Base-by-base conservation (phyloP, 2,329 filamentous ascomycete species). In the Ilyonectria destructans region DNA sequence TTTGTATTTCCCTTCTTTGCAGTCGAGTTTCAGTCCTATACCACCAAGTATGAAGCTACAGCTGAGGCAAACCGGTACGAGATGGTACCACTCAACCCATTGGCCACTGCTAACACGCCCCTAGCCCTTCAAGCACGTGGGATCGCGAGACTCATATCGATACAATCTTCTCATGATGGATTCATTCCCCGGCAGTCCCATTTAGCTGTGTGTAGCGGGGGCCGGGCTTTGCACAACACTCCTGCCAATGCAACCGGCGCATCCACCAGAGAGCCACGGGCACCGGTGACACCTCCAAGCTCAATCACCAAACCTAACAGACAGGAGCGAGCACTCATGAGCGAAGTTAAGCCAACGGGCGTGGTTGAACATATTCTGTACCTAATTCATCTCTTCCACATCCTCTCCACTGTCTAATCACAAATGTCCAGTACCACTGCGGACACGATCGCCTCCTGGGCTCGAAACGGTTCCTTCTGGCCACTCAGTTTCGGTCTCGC, bases 401-500 rank as follows among this genome's bases (percentile, higher is more conserved):
- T 51, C 13, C 19, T 48, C 15, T 5, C 15, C 13, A 9, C 48
- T 31, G 17, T 9, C 7, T 31, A n/a, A 29, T 9, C 4, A 6
- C 15, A 8, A 31, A 2, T 1, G n/a, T n/a, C 13, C 17, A 51
- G 48, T 23, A 51, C 48, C 8, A 51, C 48, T 17, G 48, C 26
- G 2, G 48, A 51, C 23, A 29, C 13, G 8, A 10, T 51, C 17
- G 48, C 48, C 9, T 7, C 48, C 48, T 51, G 48, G 48, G 48
- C 48, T 31, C 23, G 48, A 31, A 51, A 51, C 19, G 48, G 48
- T 3, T 51, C 48, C 26, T 9, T 51, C 6, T 51, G 48, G 48
- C 48, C 48, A 17, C 48, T 51, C 4, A 51, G 48, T 15, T 51
- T 51, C 15, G 48, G 48, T 9, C 48, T 51, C 26, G 48, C 48